Percentiles rank a stretch among this genome's conserved stretches.
Evolutionary conservation across 345 rosid species (phyloP).

Genomic region (Salix koriyanagi): DNA sequence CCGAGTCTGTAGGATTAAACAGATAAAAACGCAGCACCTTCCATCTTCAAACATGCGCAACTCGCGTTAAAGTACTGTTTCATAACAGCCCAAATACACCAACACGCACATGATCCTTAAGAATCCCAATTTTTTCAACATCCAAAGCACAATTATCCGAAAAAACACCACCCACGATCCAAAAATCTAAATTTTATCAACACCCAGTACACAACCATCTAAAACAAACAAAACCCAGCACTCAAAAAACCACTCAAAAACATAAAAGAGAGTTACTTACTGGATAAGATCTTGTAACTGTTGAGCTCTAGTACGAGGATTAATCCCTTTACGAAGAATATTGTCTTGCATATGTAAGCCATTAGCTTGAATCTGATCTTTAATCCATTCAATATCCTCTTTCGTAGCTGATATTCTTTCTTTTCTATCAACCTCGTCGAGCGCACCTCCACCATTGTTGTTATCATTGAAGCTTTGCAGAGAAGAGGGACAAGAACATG

Average conservation of each 20-base stretch:
- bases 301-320: constrained; percentile 89
- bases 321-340: constrained; percentile 89
- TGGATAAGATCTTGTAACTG: constrained; percentile 77
- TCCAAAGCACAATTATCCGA: neutral
- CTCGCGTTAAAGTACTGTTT: neutral
- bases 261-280: constrained; percentile 34
- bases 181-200: neutral
- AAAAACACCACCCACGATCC: neutral
- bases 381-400: constrained; percentile 80
- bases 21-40: neutral
- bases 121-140: neutral
- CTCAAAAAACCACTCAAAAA: neutral
- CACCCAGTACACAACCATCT: neutral
- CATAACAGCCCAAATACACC: neutral
- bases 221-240: neutral
- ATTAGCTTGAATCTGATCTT: constrained; percentile 71
- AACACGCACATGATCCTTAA: neutral
- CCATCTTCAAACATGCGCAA: neutral
- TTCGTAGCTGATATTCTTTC: constrained; percentile 44
- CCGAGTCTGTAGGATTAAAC: neutral
- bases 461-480: neutral
- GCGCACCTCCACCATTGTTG: neutral
- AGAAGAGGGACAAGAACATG: constrained; percentile 54
- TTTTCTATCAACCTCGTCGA: neutral
- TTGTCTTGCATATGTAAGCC: constrained; percentile 92